phyloP scores from a whole-genome alignment of 805 yeast species.

The Cephaloascus albidus region DNA sequence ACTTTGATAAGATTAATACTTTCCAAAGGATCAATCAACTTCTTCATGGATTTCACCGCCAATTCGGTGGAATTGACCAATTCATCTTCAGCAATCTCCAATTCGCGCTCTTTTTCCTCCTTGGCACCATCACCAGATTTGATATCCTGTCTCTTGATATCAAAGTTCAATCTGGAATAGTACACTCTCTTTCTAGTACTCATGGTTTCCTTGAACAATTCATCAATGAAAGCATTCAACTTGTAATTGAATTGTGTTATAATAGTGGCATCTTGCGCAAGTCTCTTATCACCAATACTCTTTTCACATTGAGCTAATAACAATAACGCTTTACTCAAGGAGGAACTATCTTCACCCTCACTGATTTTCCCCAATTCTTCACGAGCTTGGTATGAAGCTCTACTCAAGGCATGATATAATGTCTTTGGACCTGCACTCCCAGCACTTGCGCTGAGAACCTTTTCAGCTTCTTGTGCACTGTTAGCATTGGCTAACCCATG shows the following conservation, averaged over 20 bases:
- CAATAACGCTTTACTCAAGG: conserved; percentile 45
- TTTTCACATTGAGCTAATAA: conserved; percentile 47
- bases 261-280: conserved; percentile 60
- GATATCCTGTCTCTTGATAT: conserved; percentile 54
- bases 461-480: conserved; percentile 59
- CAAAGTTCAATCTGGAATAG: conserved; percentile 60
- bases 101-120: conserved; percentile 41
- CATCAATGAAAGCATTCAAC: conserved; percentile 41
- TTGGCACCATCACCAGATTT: conserved; percentile 26
- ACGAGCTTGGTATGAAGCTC: conserved; percentile 42
- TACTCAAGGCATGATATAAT: conserved; percentile 60
- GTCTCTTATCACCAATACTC: conserved; percentile 58
- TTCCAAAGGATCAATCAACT: conserved; percentile 58
- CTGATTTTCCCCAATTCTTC: conserved; percentile 23
- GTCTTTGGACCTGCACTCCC: conserved; percentile 45
- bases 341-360: conserved; percentile 24
- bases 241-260: conserved; percentile 49
- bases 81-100: conserved; percentile 62
- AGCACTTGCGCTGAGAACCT: conserved; percentile 29
- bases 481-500: conserved; percentile 54
- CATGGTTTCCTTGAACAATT: conserved; percentile 51
- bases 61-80: conserved; percentile 68
- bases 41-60: conserved; percentile 76
- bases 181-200: conserved; percentile 62
- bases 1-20: conserved; percentile 53